Evolutionary conservation across 495 filamentous ascomycete species (phyloP).

Genomic region (Cetradonia linearis): DNA sequence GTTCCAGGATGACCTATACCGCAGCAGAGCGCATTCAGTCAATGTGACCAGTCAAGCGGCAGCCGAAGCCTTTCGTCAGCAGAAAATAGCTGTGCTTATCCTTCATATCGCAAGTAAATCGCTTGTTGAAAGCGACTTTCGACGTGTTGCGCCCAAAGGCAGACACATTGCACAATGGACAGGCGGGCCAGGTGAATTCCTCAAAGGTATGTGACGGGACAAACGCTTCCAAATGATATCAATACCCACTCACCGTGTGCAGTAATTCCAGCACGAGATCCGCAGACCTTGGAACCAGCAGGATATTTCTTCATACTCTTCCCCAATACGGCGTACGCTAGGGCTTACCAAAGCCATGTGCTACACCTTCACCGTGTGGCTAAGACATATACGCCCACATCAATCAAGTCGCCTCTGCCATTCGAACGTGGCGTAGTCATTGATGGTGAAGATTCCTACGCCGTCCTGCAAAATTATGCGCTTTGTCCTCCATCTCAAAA

Average conservation of each 20-base stretch:
- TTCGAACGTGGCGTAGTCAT: slow-evolving; percentile 43
- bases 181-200: slow-evolving; percentile 38
- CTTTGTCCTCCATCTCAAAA: slow-evolving; percentile 38
- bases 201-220: slow-evolving; percentile 25
- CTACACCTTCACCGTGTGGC: slow-evolving; percentile 38
- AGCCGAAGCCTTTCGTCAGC: slow-evolving; percentile 18
- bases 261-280: slow-evolving; percentile 45
- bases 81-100: slow-evolving; percentile 35
- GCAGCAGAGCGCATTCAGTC: not conserved
- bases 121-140: slow-evolving; percentile 53
- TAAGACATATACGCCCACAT: slow-evolving; percentile 91
- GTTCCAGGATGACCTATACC: slow-evolving; percentile 4
- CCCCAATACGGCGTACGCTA: slow-evolving; percentile 41
- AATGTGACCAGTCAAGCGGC: slow-evolving; percentile 6
- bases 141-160: slow-evolving; percentile 47
- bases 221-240: not conserved
- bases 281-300: slow-evolving; percentile 40
- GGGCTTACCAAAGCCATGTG: slow-evolving; percentile 43
- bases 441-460: slow-evolving; percentile 38
- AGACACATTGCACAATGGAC: slow-evolving; percentile 55
- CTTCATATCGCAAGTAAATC: slow-evolving; percentile 42
- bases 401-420: slow-evolving; percentile 83
- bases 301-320: slow-evolving; percentile 56
- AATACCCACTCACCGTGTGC: not conserved
- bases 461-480: slow-evolving; percentile 39